Base-by-base conservation (phyloP, 163 green algal species). In the Chloromonas sp. region DNA sequence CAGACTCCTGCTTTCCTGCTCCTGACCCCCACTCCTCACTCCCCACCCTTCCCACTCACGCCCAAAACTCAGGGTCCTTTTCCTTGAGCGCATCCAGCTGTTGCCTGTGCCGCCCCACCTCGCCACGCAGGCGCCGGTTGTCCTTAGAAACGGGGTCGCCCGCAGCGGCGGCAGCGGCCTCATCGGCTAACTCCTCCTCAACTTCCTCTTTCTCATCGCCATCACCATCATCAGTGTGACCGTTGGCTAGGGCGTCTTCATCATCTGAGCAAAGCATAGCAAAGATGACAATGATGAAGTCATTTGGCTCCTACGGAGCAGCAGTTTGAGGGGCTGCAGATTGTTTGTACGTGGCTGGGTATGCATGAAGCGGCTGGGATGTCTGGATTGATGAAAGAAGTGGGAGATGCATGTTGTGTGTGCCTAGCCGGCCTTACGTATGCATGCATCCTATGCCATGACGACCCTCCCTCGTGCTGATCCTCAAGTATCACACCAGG, bases 31-130 rank as follows among this genome's bases (percentile, higher is more conserved):
- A 74, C 66, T 14, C 0, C n/a, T 2, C 58, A 2, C 70, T 70
- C 14, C 2, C 60, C 57, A 61, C 14, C 15, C 36, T 14, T 2
- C 86, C 87, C 80, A 93, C 86, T 84, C 90, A 91, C 62, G 92
- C 88, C 79, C 94, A 98, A 87, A 98, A 98, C 90, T 95, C 94
- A 11, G 94, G 94, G 87, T 98, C 94, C 83, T 86, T 89, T 79
- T 89, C 80, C 84, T 85, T 88, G 61, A 97, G 86, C 0, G 90
- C 89, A 83, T 97, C 94, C 59, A 97, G 90, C 88, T 96, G 86
- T 70, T 88, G 79, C 84, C 92, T 95, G 89, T 97, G 94, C 57
- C 81, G 84, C 1, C 81, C 76, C 60, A 93, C 82, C 77, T 91
- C 90, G 2, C 88, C 86, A 71, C 86, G 80, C 60, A 92, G 86